Base-by-base conservation (phyloP, 768 basidiomycete genomes). In the Mycena chlorophos region DNA sequence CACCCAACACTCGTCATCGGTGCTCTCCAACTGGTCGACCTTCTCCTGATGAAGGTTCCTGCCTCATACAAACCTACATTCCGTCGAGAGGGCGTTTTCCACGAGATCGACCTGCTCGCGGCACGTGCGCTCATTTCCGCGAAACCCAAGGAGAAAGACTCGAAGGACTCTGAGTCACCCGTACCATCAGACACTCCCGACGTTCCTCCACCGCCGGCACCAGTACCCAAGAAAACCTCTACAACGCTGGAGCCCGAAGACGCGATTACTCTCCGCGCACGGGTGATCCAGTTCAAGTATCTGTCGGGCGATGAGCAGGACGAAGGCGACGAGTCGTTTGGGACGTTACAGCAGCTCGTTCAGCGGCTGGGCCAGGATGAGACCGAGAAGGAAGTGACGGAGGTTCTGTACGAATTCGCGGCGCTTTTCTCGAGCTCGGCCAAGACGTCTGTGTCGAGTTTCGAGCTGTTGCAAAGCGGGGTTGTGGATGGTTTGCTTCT, bases 11-110 rank as follows among this genome's bases (percentile, higher is more conserved):
- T 96, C 40, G 89, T 97, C 29, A 87, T 91, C 34, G 87, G 87
- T 31, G 94, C 93, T 3, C 78, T 98, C 2, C 97, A 98, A 66
- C 83, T 99, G 23, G 93, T 97, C 26, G 97, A 98, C 64, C 75
- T 98, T 23, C 83, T 98, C 6, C 75, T 98, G 49, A 78, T 75
- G 66, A 98, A 97, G 71, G 79, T 94, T 40, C 88, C 92, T 8
- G 75, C 84, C 13, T 80, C 92, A 49, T 98, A 97, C 72, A 86
- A 85, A 66, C 89, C 92, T 17, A 86, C 88, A 0, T 94, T 98
- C 79, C 85, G 91, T 20, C 81, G 95, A 26, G 96, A 99, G 73
- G 97, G 97, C 8, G 97, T 98, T 26, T 87, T 97, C 70, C 91
- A 98, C 70, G 97, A 98, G 69, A 86, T 99, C 31, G 94, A 94